phyloP scores from a whole-genome alignment of 176 grass and related monocot genomes.

The Alloteropsis semialata region DNA sequence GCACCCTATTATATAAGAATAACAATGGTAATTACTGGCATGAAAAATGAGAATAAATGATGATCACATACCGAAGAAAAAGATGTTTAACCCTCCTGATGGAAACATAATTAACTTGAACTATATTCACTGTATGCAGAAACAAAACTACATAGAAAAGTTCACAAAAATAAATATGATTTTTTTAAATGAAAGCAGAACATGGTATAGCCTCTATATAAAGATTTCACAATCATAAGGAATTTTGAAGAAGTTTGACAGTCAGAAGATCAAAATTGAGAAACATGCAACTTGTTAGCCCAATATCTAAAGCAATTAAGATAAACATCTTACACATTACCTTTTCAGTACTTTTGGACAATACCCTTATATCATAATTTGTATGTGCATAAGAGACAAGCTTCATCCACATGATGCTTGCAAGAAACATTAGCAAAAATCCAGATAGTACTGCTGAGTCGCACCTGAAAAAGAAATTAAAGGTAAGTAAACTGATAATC shows the following conservation, averaged over 20 bases:
- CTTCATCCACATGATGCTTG: conserved; percentile 91
- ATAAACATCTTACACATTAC: conserved; percentile 31
- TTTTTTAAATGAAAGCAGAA: too few species aligned
- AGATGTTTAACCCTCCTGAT: background rate
- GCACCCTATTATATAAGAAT: conserved; percentile 40
- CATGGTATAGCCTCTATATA: background rate
- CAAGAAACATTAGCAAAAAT: conserved; percentile 82
- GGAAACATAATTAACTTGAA: background rate
- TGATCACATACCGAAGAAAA: conserved; percentile 11
- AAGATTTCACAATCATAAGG: background rate
- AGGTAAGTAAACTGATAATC: conserved; percentile 13
- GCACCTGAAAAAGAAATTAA: conserved; percentile 57
- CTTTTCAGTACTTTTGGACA: conserved; percentile 74
- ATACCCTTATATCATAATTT: conserved; percentile 89
- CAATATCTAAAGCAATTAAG: conserved; percentile 1
- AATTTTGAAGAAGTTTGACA: background rate
- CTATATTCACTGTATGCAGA: background rate
- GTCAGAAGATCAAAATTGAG: background rate
- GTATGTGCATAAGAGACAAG: conserved; percentile 95
- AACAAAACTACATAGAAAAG: background rate
- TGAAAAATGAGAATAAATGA: conserved; percentile 10
- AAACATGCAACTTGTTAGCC: background rate
- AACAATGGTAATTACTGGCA: background rate
- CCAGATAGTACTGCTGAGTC: conserved; percentile 91
- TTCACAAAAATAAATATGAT: background rate